Evolutionary conservation across 2,329 filamentous ascomycete genomes (phyloP).

Genomic region (Monilinia polystroma): DNA sequence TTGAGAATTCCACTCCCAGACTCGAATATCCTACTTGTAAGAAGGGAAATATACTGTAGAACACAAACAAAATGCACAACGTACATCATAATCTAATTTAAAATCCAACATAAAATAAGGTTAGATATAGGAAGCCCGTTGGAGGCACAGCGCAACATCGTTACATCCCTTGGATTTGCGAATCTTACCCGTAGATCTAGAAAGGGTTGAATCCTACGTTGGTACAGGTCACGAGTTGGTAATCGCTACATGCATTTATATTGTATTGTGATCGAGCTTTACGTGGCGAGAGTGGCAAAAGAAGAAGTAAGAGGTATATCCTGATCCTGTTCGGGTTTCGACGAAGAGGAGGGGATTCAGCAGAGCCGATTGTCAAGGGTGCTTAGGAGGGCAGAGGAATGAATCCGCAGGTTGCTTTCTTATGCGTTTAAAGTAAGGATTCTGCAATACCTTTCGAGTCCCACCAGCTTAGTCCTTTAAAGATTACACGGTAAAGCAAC

Average conservation of each 20-base stretch:
- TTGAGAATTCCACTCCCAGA: constrained; percentile 1
- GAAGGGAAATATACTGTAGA: too few species aligned
- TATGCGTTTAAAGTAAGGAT: background rate
- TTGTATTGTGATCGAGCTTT: background rate
- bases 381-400: background rate
- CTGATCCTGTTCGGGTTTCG: background rate
- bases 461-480: background rate
- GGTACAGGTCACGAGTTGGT: background rate
- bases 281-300: background rate
- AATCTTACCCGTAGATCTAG: background rate
- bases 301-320: background rate
- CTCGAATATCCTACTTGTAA: background rate
- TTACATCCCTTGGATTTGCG: background rate
- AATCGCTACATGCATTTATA: background rate
- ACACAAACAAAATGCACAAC: too few species aligned
- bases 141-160: constrained; percentile 1
- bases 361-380: background rate
- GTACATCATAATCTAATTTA: too few species aligned
- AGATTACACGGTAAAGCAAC: background rate
- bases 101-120: constrained; percentile 6
- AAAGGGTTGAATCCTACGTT: background rate
- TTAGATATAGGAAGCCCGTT: constrained; percentile 7
- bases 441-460: background rate
- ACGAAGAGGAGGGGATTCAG: background rate
- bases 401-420: background rate